Base-by-base conservation (phyloP, 2,329 filamentous ascomycete genomes). In the Thyridium curvatum region DNA sequence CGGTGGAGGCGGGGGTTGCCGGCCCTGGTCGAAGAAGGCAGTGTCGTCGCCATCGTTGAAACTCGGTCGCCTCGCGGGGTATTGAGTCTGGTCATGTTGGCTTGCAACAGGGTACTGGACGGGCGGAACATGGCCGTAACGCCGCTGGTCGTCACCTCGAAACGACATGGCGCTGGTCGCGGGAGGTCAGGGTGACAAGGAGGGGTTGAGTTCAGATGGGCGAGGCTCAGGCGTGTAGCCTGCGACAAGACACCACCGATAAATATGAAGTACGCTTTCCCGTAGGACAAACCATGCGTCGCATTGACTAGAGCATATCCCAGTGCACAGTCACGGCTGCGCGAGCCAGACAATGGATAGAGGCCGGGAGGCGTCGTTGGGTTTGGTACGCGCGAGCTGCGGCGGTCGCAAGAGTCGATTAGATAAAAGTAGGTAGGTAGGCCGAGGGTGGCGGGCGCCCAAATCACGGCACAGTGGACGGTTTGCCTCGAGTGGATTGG, bases 11-110 rank as follows among this genome's bases (percentile, higher is more conserved):
- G 36, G 36, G 45, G 41, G 42, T 52, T 35, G 47, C 47, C 45
- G 51, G 18, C 15, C 36, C 29, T 58, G 52, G 38, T 62, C 55
- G 49, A 75, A 69, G 49, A 79, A 77, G 35, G 66, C 62, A 35
- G 71, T 67, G 57, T 91, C 85, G 58, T 93, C 86, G 47, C 83
- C 85, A 48, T 73, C 78, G 58, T 88, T 82, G 66, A 86, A 89
- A 66, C 84, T 91, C 35, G 77, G 74, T 47, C 78, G 74, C 48
- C 84, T 72, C 32, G 55, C 56, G 6, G 65, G 60, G 46, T 67
- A 65, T 30, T 53, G 41, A 35, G 59, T 53, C 42, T 64, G 59
- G 32, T 65, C 59, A 45, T 60, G 51, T 33, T 61, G 66, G 43
- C 59, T 59, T 35, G 69, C 63, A 46, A 76, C 63, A 13, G 75